Evolutionary conservation across 75 land plant species (phyloP).

Genomic region (Cunninghamia lanceolata): DNA sequence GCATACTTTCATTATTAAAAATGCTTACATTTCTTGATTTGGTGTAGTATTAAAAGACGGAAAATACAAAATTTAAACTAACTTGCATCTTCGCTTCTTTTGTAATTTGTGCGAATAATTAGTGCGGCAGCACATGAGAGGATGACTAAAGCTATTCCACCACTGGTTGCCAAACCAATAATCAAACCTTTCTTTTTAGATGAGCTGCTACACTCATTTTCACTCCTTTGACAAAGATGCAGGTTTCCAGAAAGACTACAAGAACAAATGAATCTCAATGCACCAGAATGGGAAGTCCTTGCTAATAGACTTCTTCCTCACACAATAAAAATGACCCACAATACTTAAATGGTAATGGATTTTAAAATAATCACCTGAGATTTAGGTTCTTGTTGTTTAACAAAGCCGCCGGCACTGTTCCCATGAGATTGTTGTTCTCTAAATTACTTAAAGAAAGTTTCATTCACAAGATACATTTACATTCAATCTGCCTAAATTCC

Average conservation of each 20-base stretch:
- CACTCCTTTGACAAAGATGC: neutral
- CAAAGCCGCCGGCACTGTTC: slow-evolving; percentile 18
- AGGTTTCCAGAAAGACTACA: neutral
- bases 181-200: neutral
- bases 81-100: neutral
- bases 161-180: neutral
- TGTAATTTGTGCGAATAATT: neutral
- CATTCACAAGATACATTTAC: neutral
- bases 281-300: neutral
- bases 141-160: neutral
- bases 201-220: neutral
- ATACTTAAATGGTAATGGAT: too few relatives aligned
- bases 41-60: neutral
- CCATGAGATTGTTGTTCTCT: slow-evolving; percentile 15
- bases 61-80: neutral
- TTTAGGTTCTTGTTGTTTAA: slow-evolving; percentile 3
- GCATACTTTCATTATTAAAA: neutral
- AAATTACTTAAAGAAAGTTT: slow-evolving; percentile 8
- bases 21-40: neutral
- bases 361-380: neutral
- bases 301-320: too few relatives aligned
- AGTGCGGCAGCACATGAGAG: neutral
- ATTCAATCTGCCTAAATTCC: too few relatives aligned
- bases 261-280: neutral
- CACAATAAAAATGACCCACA: too few relatives aligned